Evolutionary conservation across 495 filamentous ascomycete species (phyloP).

Genomic region (Opeltia flavorubescens): DNA sequence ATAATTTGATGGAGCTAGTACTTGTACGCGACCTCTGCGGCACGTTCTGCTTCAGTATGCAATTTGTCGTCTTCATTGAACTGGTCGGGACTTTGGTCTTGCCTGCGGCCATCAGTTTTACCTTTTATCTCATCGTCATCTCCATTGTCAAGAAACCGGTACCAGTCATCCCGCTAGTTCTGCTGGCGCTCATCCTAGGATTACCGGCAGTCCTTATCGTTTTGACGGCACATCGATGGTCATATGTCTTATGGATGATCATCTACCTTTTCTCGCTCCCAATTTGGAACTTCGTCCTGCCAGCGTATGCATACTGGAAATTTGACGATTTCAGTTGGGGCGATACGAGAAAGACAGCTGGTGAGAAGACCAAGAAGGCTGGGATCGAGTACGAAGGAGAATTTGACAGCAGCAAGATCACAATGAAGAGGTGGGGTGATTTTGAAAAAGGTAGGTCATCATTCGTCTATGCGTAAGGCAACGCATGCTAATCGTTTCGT

Average conservation of each 20-base stretch:
- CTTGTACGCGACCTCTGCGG: slow-evolving; percentile 93
- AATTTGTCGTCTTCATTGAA: slow-evolving; percentile 95
- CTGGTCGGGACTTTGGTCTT: slow-evolving; percentile 88
- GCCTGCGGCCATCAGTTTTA: slow-evolving; percentile 92
- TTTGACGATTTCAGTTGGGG: slow-evolving; percentile 99
- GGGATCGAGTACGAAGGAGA: slow-evolving; percentile 81
- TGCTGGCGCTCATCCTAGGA: slow-evolving; percentile 85
- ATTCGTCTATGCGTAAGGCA: background rate
- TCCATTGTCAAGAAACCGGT: slow-evolving; percentile 71
- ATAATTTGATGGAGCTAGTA: slow-evolving; percentile 96
- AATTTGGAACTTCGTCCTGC: slow-evolving; percentile 95
- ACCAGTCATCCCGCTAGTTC: slow-evolving; percentile 84
- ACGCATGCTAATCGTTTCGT: background rate
- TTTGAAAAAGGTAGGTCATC: slow-evolving; percentile 60
- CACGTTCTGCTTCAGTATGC: slow-evolving; percentile 99
- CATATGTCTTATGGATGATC: slow-evolving; percentile 93
- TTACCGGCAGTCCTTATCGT: slow-evolving; percentile 87
- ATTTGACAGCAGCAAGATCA: slow-evolving; percentile 95
- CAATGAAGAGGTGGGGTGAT: slow-evolving; percentile 95
- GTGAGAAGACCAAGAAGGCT: slow-evolving; percentile 68
- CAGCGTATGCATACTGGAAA: slow-evolving; percentile 95
- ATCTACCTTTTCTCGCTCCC: slow-evolving; percentile 90
- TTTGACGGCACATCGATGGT: slow-evolving; percentile 85
- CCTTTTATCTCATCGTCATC: slow-evolving; percentile 83
- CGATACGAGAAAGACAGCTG: slow-evolving; percentile 90